Conservation (phyloP, 768 basidiomycete species). For the Solioccasus polychromus region DNA sequence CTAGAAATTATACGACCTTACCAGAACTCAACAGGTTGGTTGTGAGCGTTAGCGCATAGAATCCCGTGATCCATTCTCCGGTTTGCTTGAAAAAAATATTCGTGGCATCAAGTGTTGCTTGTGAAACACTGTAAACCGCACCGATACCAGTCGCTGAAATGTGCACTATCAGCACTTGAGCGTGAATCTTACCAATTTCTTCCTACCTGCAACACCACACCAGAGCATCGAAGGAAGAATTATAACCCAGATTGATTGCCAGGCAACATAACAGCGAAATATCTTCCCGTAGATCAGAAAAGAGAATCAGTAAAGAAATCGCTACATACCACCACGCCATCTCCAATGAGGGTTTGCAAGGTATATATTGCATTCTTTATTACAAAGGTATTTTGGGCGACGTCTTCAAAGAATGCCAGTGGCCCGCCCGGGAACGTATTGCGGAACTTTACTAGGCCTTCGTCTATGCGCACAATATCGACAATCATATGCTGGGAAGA, state of each 20-base stretch:
- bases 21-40: conserved; percentile 1
- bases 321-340: not conserved
- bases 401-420: not conserved
- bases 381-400: not conserved
- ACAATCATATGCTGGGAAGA: not conserved
- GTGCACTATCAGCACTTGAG: not conserved
- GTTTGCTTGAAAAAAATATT: not conserved
- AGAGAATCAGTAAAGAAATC: not conserved
- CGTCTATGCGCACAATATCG: not conserved
- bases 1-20: not conserved
- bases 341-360: not conserved
- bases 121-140: not conserved
- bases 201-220: not conserved
- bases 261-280: not conserved
- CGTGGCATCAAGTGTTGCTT: not conserved
- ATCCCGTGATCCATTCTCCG: not conserved
- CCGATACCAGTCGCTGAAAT: not conserved
- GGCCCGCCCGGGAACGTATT: not conserved
- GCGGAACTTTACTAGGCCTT: not conserved
- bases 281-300: not conserved
- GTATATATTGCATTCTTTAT: not conserved
- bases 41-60: not conserved
- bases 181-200: too few species aligned
- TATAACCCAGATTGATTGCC: not conserved
- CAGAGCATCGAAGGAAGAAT: conserved; percentile 1